A percentile compares a stretch with the other conserved stretches of the same genome.
Conservation (phyloP, 2,329 filamentous ascomycete genomes). For the Apiospora kogelbergensis region DNA sequence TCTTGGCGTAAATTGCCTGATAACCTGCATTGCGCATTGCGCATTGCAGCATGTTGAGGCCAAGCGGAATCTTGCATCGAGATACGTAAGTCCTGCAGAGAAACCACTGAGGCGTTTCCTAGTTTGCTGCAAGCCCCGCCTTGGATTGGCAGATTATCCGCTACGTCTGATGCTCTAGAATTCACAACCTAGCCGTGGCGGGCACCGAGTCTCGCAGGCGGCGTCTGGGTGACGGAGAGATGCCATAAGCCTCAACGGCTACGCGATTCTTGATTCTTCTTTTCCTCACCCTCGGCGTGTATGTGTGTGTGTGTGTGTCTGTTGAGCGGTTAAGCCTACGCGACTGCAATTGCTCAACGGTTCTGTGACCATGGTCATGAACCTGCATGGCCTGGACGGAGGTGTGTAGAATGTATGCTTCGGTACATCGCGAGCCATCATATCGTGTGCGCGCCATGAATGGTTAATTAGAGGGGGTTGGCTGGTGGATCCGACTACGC, state of each 20-base stretch:
- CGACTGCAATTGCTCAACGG: constrained; percentile 2
- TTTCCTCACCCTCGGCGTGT: not conserved
- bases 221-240: not conserved
- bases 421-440: not conserved
- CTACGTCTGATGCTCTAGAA: constrained; percentile 4
- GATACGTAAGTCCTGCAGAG: constrained; percentile 30
- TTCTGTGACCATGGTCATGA: not conserved
- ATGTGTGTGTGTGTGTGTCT: not conserved
- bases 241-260: not conserved
- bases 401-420: not conserved
- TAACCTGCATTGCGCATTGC: constrained; percentile 3
- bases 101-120: constrained; percentile 22
- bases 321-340: not conserved
- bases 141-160: not conserved
- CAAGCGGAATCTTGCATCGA: constrained; percentile 34
- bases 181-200: not conserved
- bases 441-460: not conserved
- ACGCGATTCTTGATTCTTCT: not conserved
- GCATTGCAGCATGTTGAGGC: constrained; percentile 20
- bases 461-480: not conserved
- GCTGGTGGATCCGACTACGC: not conserved
- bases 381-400: not conserved
- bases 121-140: constrained; percentile 9
- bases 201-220: constrained; percentile 3
- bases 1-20: constrained; percentile 23